Evolutionary conservation across 768 basidiomycete genomes (phyloP), one percentile per base, ranked within the genome.

Genomic region (Daedaleopsis sinensis): DNA sequence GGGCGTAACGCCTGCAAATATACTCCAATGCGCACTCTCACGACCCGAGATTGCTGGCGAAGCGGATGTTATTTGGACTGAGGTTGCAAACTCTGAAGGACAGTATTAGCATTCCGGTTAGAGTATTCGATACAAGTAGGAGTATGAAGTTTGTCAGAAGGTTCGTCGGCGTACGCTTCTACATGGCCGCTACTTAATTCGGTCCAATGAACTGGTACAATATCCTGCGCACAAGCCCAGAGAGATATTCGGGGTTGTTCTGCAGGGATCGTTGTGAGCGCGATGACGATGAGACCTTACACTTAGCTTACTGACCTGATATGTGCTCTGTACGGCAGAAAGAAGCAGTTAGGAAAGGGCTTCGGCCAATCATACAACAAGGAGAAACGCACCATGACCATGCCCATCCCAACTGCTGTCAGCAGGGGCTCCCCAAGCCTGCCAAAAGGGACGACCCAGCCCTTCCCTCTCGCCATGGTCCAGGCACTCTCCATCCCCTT

Each of bases 401-500:
- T 92, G 7, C 87, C 89, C 90, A 95, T 93, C 12, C 89, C 94
- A 58, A 90, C 79, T 2, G 88, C 86, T 9, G 87, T 86, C 49
- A 91, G 72, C 69, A 89, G 69, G 50, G 80, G 80, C 69, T 88
- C 89, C 0, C 90, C 91, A 75, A 82, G 85, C 52, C 84, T 82
- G 10, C 88, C 89, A 36, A 87, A 87, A 65, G 80, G 79, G 62
- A 87, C 85, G 49, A 95, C 89, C 76, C 84, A 85, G 1, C 91
- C 90, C 62, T 87, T 84, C 15, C 90, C 90, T 24, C 91, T 75
- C 10, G 88, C 84, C 70, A 87, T 85, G 0, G 88, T 80, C 95
- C 94, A 98, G n/a, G 85, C 84, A 56, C 92, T 93, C 78, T 98
- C 95, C 38, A 98, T 73, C 0, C 85, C 93, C 72, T 94, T 93